Base-by-base conservation (phyloP, 352 stramenopile species). In the Peronospora destructor region DNA sequence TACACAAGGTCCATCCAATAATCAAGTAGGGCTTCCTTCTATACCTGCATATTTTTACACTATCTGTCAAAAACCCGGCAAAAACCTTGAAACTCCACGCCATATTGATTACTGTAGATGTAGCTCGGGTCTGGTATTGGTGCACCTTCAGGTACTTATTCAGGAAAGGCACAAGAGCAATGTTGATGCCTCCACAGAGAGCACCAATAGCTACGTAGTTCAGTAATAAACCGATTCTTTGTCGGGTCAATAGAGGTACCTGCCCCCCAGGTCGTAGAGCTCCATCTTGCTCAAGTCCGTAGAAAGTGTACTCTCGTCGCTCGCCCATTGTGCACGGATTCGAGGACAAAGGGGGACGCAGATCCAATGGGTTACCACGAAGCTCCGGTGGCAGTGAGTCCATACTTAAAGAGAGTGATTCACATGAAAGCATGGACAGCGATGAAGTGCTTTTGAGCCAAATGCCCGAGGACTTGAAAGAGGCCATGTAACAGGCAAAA, bases 51-150 rank as follows among this genome's bases (percentile, higher is more conserved):
- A 90, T 70, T 8, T 64, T 68, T 25, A 87, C 51, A 47, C 61
- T 82, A 58, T 90, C 79, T 2, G 72, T 81, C 34, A 90, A 47
- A 1, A 85, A 57, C 21, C 76, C 79, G 4, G 64, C 77, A 43
- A 85, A 68, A 6, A 56, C 71, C 52, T 90, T 87, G 56, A 85
- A 85, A 34, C 64, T 74, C 68, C 75, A 90, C 11, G 68, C 66
- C 10, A 61, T 68, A 47, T 86, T 82, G 36, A 91, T 55, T 48
- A 89, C 56, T 8, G 61, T 53, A 7, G 53, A 36, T 17, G 76
- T 62, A 29, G 58, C 73, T 30, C 73, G 66, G 6, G 82, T 67
- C 37, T 88, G 73, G 57, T 80, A 82, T 42, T 64, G 69, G 40
- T 84, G 50, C 56, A 87, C 68, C 38, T 76, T 49, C n/a, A 90